Evolutionary conservation across 208 protist genomes (phyloP).

Genomic region (Trypanosoma theileri): DNA sequence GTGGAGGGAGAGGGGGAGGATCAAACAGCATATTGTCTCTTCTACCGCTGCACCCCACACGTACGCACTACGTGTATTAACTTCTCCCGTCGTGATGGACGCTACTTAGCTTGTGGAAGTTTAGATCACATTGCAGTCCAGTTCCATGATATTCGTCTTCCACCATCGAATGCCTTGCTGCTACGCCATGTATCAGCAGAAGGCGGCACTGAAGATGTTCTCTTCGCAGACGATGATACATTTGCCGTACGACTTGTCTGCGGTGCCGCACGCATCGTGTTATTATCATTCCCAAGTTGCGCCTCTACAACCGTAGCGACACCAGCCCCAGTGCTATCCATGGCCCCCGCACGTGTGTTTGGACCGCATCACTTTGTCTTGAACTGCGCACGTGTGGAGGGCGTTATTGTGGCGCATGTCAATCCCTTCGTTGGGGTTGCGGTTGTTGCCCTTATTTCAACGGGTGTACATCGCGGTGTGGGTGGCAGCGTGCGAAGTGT

Average conservation of each 20-base stretch:
- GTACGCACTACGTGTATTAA: slow-evolving; percentile 45
- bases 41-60: slow-evolving; percentile 51
- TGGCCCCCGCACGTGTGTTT: slow-evolving; percentile 47
- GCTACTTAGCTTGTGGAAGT: slow-evolving; percentile 66
- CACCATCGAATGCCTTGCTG: slow-evolving; percentile 24
- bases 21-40: slow-evolving; percentile 44
- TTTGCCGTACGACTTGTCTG: slow-evolving; percentile 59
- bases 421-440: slow-evolving; percentile 64
- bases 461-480: slow-evolving; percentile 58
- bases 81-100: slow-evolving; percentile 54
- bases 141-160: slow-evolving; percentile 55
- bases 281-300: slow-evolving; percentile 40
- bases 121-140: slow-evolving; percentile 41
- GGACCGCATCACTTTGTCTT: slow-evolving; percentile 70
- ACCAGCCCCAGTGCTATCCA: slow-evolving; percentile 52
- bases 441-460: slow-evolving; percentile 66
- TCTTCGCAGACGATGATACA: slow-evolving; percentile 74
- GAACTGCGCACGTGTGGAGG: slow-evolving; percentile 46
- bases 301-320: slow-evolving; percentile 33
- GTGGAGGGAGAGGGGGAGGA: slow-evolving; percentile 9
- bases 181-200: slow-evolving; percentile 38
- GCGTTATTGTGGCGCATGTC: slow-evolving; percentile 62
- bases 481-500: slow-evolving; percentile 60
- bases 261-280: slow-evolving; percentile 38
- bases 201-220: slow-evolving; percentile 48